Base-by-base conservation (phyloP, 1,139 yeast species). In the Yamadazyma jaroonii region DNA sequence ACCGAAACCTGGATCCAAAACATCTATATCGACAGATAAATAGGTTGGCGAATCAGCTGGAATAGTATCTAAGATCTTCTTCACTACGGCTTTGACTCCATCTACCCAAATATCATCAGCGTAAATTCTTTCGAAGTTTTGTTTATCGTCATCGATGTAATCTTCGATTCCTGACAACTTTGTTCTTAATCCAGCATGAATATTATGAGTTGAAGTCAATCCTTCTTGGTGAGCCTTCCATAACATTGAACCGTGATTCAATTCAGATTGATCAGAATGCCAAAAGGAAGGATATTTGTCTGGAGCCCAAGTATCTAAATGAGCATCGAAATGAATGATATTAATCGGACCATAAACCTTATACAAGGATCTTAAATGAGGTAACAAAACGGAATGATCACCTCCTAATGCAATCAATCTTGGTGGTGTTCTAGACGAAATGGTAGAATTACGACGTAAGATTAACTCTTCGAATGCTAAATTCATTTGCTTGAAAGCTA, bases 281-380 rank as follows among this genome's bases (percentile, higher is more conserved):
- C 92, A 84, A 52, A 71, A 79, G 9, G 83, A 69, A 11, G 90
- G 90, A 45, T 69, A 70, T 41, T 68, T 68, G 40, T 73, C 71
- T n/a, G 90, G 90, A 30, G 75, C 64, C 92, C 92, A 84, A 10
- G 90, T 83, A 55, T 84, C 92, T 47, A 84, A 68, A 60, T 84
- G 92, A 6, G 90, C 88, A 56, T 82, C 90, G 51, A 84, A 84
- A 58, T 84, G 94, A 41, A 84, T 74, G 25, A 84, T 75, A 26
- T 84, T 78, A 31, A 84, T 56, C 10, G 78, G 78, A 0, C 90
- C 92, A 52, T 84, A 77, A 12, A 71, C 52, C 39, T 74, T 62
- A 42, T 77, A 57, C 40, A 83, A 65, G 0, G 86, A 81, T 43
- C 92, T 67, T 40, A 84, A 58, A 45, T 81, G 84, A 2, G 92